Evolutionary conservation across 345 rosid genomes (phyloP), one percentile per base, ranked within the genome.

Genomic region (Populus davidiana): DNA sequence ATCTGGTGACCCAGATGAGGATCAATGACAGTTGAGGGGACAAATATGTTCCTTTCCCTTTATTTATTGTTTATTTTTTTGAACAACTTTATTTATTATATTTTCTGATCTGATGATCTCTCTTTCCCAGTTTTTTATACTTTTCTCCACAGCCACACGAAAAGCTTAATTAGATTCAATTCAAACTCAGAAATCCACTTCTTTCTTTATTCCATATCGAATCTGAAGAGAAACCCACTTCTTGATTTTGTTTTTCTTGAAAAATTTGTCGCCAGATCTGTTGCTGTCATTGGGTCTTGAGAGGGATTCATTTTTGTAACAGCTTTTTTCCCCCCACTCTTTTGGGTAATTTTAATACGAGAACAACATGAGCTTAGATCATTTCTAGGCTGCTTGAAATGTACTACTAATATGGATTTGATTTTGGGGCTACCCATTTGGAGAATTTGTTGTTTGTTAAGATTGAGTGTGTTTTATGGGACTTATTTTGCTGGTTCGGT

Each of bases 391-490:
- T 74, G 75, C 39, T 72, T 71, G 33, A 65, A 27, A 70, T 44
- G 75, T 84, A 59, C 63, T 52, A 69, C 80, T 83, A 83, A 64
- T 79, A 25, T 75, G 70, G 78, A 71, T 18, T 80, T 68, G 74
- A 67, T 74, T 71, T 56, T 59, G 10, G 33, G 44, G 69, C 29
- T 62, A 82, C 84, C 79, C 73, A 17, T 75, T 78, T 67, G 69
- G 75, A 79, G 72, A 80, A 74, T 75, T 63, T 75, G 68, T 63
- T 33, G 59, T 67, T 41, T 27, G 36, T 75, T 67, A 72, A 73
- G 62, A 41, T 81, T 79, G 79, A 81, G 79, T 66, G 67, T 47
- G 67, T 69, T 78, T 79, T 71, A 78, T 76, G 86, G 79, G 82
- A 85, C 83, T 75, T 73, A 63, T 41, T 33, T n/a, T 62, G 61